Conservation (phyloP, 2,329 filamentous ascomycete genomes). For the Rhynchosporium graminicola region DNA sequence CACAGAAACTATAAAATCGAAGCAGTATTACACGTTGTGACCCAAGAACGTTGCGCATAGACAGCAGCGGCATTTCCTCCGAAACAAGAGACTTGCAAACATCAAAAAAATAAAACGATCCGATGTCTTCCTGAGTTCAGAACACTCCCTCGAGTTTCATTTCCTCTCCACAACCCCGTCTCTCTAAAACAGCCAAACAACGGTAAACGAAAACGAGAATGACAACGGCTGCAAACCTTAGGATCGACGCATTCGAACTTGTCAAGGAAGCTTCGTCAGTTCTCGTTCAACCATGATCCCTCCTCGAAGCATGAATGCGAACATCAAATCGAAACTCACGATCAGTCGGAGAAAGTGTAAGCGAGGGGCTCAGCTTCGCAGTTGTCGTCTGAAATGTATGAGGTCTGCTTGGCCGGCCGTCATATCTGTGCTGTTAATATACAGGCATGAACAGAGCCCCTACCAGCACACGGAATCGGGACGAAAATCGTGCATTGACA, state of each 20-base stretch:
- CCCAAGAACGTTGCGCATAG: neutral
- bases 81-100: neutral
- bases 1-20: neutral
- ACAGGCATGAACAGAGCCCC: conserved; percentile 9
- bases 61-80: neutral
- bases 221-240: neutral
- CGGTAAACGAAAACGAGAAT: neutral
- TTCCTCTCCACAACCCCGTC: conserved; percentile 10
- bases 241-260: neutral
- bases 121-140: neutral
- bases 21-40: neutral
- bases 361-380: conserved; percentile 3
- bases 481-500: conserved; percentile 14
- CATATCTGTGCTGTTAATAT: conserved; percentile 12
- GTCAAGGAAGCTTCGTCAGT: neutral
- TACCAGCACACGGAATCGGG: conserved; percentile 2
- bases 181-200: conserved; percentile 7
- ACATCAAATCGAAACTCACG: conserved; percentile 11
- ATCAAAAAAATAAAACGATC: conserved; percentile 1
- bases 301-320: conserved; percentile 5
- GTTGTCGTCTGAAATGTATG: neutral
- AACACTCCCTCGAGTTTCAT: conserved; percentile 6
- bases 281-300: neutral
- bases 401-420: neutral
- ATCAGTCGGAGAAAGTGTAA: conserved; percentile 10